phyloP scores from a whole-genome alignment of 768 basidiomycete species.

The Sporobolomyces phaffii region DNA sequence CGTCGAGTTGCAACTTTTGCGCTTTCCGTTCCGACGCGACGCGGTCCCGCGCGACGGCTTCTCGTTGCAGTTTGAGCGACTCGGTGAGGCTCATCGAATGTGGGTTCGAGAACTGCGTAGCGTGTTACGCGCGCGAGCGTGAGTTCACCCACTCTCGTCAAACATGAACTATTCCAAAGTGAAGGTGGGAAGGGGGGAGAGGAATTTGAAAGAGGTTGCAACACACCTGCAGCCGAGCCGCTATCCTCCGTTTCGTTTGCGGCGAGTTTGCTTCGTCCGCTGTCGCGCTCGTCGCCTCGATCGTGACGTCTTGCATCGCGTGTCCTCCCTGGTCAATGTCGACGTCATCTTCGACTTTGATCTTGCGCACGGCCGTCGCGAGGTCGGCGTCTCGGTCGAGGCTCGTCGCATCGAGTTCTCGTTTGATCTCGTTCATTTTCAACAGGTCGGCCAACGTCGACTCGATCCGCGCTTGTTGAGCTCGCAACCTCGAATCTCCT shows the following conservation, averaged over 20 bases:
- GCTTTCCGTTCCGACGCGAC: background rate
- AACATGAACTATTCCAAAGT: no score
- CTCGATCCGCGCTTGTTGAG: slow-evolving; percentile 16
- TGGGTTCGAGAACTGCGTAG: slow-evolving; percentile 3
- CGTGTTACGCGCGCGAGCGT: background rate
- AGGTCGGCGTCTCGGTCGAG: background rate
- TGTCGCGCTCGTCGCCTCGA: background rate
- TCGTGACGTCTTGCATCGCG: slow-evolving; percentile 2
- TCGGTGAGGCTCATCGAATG: slow-evolving; percentile 29
- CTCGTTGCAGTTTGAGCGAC: slow-evolving; percentile 26
- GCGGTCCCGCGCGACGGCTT: slow-evolving; percentile 18
- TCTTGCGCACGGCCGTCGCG: background rate
- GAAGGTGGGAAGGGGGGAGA: background rate
- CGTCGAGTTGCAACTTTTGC: slow-evolving; percentile 2
- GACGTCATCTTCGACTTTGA: background rate
- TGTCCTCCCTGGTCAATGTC: background rate
- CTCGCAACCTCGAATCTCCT: slow-evolving; percentile 11
- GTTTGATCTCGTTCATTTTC: slow-evolving; percentile 4
- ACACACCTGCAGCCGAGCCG: slow-evolving; percentile 4
- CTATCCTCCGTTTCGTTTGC: slow-evolving; percentile 24
- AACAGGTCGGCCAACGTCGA: slow-evolving; percentile 13
- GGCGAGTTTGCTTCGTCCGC: slow-evolving; percentile 11
- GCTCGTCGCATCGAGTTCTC: slow-evolving; percentile 18
- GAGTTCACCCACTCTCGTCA: background rate
- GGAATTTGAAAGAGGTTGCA: no score